Evolutionary conservation across 2,329 filamentous ascomycete genomes (phyloP).

Genomic region (Botrytis fabae): DNA sequence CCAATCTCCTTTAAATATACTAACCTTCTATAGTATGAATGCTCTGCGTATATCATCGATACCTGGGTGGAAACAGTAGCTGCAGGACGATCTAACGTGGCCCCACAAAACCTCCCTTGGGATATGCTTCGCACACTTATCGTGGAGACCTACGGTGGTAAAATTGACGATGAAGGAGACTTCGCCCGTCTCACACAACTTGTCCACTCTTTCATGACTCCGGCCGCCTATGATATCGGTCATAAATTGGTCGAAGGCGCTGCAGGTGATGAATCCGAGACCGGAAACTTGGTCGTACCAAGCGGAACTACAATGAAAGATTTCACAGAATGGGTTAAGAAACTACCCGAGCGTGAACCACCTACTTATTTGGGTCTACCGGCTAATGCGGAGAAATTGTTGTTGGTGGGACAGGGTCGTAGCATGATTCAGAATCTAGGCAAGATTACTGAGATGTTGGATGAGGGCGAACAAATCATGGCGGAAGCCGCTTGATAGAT

Average conservation of each 20-base stretch:
- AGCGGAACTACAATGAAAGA: slow-evolving; percentile 78
- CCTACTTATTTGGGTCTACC: slow-evolving; percentile 93
- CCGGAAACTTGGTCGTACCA: slow-evolving; percentile 70
- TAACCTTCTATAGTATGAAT: slow-evolving; percentile 74
- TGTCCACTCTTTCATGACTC: slow-evolving; percentile 77
- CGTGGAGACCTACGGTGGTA: slow-evolving; percentile 94
- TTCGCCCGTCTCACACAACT: slow-evolving; percentile 72
- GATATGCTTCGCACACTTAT: slow-evolving; percentile 89
- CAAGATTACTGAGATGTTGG: slow-evolving; percentile 81
- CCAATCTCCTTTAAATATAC: slow-evolving; percentile 59
- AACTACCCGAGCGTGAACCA: slow-evolving; percentile 89
- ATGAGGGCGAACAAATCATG: slow-evolving; percentile 92
- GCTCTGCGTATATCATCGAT: slow-evolving; percentile 92
- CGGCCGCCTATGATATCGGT: slow-evolving; percentile 86
- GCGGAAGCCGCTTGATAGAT: slow-evolving; percentile 52
- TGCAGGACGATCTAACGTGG: slow-evolving; percentile 85
- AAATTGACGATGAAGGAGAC: slow-evolving; percentile 90
- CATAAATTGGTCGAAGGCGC: slow-evolving; percentile 78
- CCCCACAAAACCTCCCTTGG: slow-evolving; percentile 93
- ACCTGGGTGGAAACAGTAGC: slow-evolving; percentile 86
- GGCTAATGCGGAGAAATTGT: slow-evolving; percentile 92
- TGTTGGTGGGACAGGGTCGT: slow-evolving; percentile 83
- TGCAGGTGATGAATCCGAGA: slow-evolving; percentile 47
- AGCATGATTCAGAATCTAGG: slow-evolving; percentile 82
- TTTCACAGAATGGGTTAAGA: slow-evolving; percentile 89